Percentiles rank a stretch among this genome's conserved stretches.
These are phyloP conservation scores for Eucalyptus rudis DNA, from an alignment of 345 rosid genomes.

Conservation along the genomic window DNA sequence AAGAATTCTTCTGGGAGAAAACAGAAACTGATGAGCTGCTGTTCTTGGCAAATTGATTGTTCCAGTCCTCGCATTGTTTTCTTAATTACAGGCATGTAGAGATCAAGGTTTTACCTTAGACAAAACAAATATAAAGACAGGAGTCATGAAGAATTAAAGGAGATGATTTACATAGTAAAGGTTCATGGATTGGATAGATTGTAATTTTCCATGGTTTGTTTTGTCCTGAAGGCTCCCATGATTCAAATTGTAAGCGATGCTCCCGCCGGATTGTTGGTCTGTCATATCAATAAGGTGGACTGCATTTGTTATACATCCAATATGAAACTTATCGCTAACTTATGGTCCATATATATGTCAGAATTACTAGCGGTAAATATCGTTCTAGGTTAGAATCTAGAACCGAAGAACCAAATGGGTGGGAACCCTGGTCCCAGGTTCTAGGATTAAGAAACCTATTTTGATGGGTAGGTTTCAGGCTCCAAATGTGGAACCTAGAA, in stretches of 20 bases:
- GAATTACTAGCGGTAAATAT: too few species aligned
- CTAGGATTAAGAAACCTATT: too few species aligned
- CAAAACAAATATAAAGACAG: neutral
- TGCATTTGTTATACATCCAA: too few species aligned
- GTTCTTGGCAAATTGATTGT: neutral
- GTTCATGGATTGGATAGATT: neutral
- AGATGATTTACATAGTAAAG: neutral
- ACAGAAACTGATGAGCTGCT: neutral
- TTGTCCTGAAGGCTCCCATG: neutral
- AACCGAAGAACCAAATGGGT: rapidly evolving
- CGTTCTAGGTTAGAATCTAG: rapidly evolving
- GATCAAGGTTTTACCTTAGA: neutral
- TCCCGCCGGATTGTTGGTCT: neutral
- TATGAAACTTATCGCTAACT: too few species aligned
- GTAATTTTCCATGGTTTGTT: neutral
- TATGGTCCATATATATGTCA: too few species aligned
- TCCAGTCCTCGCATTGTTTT: neutral
- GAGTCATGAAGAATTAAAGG: neutral
- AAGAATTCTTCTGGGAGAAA: neutral
- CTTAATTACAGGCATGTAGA: neutral
- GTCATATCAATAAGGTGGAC: too few species aligned
- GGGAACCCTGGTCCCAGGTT: too few species aligned
- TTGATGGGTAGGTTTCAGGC: rapidly evolving
- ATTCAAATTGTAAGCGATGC: neutral
- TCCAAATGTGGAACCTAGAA: rapidly evolving